Evolutionary conservation across 2,329 filamentous ascomycete species (phyloP).

Genomic region (Zopfia rhizophila): DNA sequence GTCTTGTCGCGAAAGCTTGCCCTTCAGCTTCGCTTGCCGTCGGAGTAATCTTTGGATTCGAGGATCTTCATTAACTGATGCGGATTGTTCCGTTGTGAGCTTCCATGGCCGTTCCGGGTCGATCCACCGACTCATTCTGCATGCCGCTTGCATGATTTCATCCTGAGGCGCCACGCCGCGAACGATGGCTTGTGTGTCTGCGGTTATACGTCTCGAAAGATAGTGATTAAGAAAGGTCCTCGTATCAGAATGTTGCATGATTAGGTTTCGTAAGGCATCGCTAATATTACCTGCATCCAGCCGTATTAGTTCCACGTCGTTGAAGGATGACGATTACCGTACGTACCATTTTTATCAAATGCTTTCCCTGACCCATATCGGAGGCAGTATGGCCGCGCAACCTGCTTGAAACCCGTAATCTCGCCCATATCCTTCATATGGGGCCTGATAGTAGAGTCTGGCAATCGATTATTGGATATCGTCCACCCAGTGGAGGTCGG

Average conservation of each 20-base stretch:
- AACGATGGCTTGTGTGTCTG: slow-evolving; percentile 3
- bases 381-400: slow-evolving; percentile 3
- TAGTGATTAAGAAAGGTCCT: slow-evolving; percentile 1
- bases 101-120: slow-evolving; percentile 1
- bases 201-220: background rate
- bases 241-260: background rate
- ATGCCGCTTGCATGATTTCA: slow-evolving; percentile 6
- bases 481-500: background rate
- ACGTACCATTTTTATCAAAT: background rate
- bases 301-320: no score
- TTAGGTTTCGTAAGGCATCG: background rate
- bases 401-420: slow-evolving; percentile 3
- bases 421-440: slow-evolving; percentile 5
- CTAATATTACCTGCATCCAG: no score
- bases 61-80: slow-evolving; percentile 3
- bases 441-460: slow-evolving; percentile 1
- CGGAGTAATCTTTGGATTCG: slow-evolving; percentile 1
- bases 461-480: slow-evolving; percentile 1
- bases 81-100: slow-evolving; percentile 4
- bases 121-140: slow-evolving; percentile 8
- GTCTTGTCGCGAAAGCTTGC: no score
- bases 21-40: no score
- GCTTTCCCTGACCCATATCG: background rate
- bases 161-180: slow-evolving; percentile 5
- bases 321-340: no score